Evolutionary conservation across 2,329 filamentous ascomycete species (phyloP), one percentile per base, ranked within the genome.

Genomic region (Ceratocystis destructans): DNA sequence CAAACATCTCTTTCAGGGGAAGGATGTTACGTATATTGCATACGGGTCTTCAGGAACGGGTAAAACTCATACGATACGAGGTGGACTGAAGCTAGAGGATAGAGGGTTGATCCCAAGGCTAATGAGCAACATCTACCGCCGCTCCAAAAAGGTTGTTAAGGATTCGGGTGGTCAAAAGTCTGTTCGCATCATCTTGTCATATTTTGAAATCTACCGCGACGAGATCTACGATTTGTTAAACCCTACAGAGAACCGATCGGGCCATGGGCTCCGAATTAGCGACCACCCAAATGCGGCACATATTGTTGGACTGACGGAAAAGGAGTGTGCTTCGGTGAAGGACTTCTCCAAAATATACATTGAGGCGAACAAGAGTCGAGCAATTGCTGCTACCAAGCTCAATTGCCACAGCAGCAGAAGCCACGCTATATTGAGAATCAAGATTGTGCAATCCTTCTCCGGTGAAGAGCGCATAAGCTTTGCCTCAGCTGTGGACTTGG

Each of bases 181-280:
- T 1, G 89, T 95, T 25, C 79, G 84, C 7, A 89, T 96, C 17
- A 80, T 84, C 12, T 81, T 96, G 72, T 92, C 89, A 33, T 96
- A 96, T 77, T 96, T 96, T 77, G 92, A 96, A 75, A 96, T 96
- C 70, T 96, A 96, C 77, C 96, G 95, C 75, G 92, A 96, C 78
- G 93, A 93, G 74, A 91, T 96, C 22, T 96, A 87, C 72, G 92
- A 96, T 74, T 79, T 96, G 41, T 90, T 96, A 70, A 89, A 96
- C 74, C 80, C 90, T 0, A 88, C 87, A 0, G 92, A 96, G 74
- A 95, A 91, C 78, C 87, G 94, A 63, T 91, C 88, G 0, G 79
- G 89, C 1, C 83, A 88, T 0, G 92, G 92, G 0, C 78, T 96
- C 31, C 89, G 89, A 1, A 83, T 96, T 28, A 83, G 91, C 31